Evolutionary conservation across 2,329 filamentous ascomycete genomes (phyloP).

Genomic region (Chaetomiaceae sp.): DNA sequence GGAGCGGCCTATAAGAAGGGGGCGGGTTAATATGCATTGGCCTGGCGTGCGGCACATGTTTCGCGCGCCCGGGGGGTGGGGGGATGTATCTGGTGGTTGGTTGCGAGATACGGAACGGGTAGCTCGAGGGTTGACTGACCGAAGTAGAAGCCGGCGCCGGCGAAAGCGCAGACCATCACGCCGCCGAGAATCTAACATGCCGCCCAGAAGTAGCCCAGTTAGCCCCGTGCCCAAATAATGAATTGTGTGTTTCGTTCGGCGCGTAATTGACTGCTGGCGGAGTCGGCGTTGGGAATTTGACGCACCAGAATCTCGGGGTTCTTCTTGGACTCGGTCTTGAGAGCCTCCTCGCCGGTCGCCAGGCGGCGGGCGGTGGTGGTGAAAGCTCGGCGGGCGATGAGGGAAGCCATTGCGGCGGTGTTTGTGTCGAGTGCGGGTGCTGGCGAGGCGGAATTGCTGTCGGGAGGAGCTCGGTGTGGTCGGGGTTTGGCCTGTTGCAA

Average conservation of each 20-base stretch:
- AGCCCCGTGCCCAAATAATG: conserved; percentile 16
- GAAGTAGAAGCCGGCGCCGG: conserved; percentile 86
- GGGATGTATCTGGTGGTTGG: background rate
- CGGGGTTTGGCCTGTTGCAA: conserved; percentile 10
- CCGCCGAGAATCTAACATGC: conserved; percentile 73
- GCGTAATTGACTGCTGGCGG: background rate
- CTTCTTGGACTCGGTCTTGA: conserved; percentile 56
- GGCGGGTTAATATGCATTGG: background rate
- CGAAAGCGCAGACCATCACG: conserved; percentile 85
- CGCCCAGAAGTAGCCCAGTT: background rate
- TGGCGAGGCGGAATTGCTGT: conserved; percentile 13
- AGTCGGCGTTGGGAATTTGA: conserved; percentile 27
- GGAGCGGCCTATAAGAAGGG: conserved; percentile 58
- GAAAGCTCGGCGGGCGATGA: conserved; percentile 53
- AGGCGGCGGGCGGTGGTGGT: conserved; percentile 51
- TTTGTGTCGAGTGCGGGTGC: conserved; percentile 16
- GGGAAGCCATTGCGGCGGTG: conserved; percentile 48
- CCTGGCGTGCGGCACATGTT: too few relatives aligned
- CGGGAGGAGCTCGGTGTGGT: conserved; percentile 16
- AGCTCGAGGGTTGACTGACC: conserved; percentile 47
- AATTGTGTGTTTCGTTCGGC: background rate
- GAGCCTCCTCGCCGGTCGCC: conserved; percentile 42
- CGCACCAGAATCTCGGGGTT: conserved; percentile 46
- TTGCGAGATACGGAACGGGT: too few relatives aligned
- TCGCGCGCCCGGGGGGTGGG: too few relatives aligned